phyloP scores from a whole-genome alignment of 1,284 basidiomycete genomes.

The Puccinia triticina region DNA sequence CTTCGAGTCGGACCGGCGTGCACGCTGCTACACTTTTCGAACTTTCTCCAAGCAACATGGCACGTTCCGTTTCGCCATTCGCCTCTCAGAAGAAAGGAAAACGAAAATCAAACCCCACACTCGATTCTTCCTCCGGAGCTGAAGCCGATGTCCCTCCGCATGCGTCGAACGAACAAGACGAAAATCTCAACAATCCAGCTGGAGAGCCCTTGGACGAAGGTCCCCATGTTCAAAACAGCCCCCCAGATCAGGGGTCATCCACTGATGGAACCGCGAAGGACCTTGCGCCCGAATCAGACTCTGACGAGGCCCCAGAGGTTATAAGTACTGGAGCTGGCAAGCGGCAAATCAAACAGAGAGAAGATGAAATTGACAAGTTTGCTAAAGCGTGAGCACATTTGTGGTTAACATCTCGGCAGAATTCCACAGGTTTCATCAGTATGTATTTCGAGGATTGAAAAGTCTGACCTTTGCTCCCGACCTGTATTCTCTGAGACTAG shows the following conservation, averaged over 20 bases:
- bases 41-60: neutral
- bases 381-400: conserved; percentile 32
- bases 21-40: too few species aligned
- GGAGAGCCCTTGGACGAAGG: neutral
- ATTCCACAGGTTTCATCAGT: neutral
- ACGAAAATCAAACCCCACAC: neutral
- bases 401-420: neutral
- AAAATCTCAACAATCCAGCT: neutral
- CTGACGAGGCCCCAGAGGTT: conserved; percentile 45
- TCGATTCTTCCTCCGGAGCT: neutral
- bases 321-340: conserved; percentile 32
- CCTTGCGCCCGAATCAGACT: neutral
- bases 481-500: neutral
- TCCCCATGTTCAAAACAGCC: conserved; percentile 59
- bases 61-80: neutral
- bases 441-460: neutral
- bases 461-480: neutral
- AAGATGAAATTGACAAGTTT: conserved; percentile 25
- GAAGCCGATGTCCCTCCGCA: neutral
- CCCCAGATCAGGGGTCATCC: conserved; percentile 66
- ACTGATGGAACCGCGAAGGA: conserved; percentile 68
- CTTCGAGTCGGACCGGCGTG: neutral
- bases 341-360: conserved; percentile 35
- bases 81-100: neutral
- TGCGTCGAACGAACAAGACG: neutral